Conservation (phyloP, 2,329 filamentous ascomycete genomes). For the Paecilomyces formosus region DNA sequence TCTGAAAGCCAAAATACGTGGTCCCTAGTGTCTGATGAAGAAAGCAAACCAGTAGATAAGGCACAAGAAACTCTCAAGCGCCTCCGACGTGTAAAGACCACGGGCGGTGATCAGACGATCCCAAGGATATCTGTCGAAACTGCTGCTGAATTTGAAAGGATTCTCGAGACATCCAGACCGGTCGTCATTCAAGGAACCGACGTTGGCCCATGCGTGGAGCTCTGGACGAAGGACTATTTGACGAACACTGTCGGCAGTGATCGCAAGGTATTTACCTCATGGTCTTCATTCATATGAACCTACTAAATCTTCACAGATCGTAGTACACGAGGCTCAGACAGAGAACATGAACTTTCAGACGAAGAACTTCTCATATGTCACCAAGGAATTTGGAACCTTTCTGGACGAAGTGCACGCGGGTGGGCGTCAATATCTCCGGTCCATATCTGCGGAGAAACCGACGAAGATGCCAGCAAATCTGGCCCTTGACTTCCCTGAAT, state of each 20-base stretch:
- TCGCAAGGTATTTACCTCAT: constrained; percentile 45
- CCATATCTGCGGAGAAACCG: constrained; percentile 63
- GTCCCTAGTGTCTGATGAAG: constrained; percentile 18
- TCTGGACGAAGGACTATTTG: constrained; percentile 66
- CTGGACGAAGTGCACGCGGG: constrained; percentile 53
- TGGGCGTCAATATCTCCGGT: constrained; percentile 66
- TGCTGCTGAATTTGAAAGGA: constrained; percentile 49
- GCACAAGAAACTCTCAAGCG: constrained; percentile 4
- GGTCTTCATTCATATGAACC: constrained; percentile 1
- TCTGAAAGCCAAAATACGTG: constrained; percentile 21
- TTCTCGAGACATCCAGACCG: constrained; percentile 54
- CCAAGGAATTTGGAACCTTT: constrained; percentile 60
- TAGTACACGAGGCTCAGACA: constrained; percentile 63
- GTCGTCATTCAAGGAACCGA: constrained; percentile 58
- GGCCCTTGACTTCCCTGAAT: constrained; percentile 60
- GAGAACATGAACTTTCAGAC: constrained; percentile 69
- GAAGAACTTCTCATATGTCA: constrained; percentile 76
- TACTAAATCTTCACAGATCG: constrained; percentile 42
- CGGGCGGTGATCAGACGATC: constrained; percentile 27
- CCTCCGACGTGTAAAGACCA: constrained; percentile 9
- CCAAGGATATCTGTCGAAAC: constrained; percentile 47
- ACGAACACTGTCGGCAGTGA: constrained; percentile 52
- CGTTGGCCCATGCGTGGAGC: constrained; percentile 58
- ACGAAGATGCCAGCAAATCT: constrained; percentile 63
- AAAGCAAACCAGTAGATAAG: constrained; percentile 4